Percentiles rank a stretch among this genome's conserved stretches.
These are phyloP conservation scores for Solanum corneliomulleri DNA, from an alignment of 257 asterid genomes.

Conservation along the genomic window DNA sequence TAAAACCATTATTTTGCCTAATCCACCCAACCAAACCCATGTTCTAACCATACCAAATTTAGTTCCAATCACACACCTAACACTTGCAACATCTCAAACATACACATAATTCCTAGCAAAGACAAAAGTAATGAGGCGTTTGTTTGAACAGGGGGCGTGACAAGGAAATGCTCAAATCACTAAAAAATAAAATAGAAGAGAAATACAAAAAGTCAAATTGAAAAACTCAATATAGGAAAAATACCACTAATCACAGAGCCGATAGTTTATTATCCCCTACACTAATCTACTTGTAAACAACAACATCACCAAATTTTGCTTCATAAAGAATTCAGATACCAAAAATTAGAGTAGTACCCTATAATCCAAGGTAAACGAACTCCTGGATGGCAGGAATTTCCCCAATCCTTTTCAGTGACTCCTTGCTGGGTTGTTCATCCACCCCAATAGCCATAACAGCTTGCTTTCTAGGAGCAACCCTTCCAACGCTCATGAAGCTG, in stretches of 20 bases:
- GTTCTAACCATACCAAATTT: neutral
- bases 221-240: neutral
- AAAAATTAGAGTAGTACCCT: neutral
- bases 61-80: neutral
- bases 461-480: slow-evolving; percentile 76
- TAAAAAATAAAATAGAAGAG: neutral
- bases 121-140: neutral
- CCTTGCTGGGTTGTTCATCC: slow-evolving; percentile 78
- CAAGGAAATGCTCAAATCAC: neutral
- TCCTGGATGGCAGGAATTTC: slow-evolving; percentile 78
- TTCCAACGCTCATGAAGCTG: slow-evolving; percentile 89
- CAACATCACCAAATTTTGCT: slow-evolving; percentile 20
- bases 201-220: neutral
- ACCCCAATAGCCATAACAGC: slow-evolving; percentile 97
- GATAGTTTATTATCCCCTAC: slow-evolving; percentile 9
- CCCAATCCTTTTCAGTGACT: slow-evolving; percentile 69
- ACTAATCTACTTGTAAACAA: neutral
- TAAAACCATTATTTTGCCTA: too few relatives aligned
- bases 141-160: neutral
- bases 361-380: slow-evolving; percentile 65
- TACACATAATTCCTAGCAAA: neutral
- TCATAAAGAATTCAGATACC: neutral
- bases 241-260: neutral
- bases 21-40: neutral
- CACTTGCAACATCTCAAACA: neutral